phyloP scores from a whole-genome alignment of 2,329 filamentous ascomycete genomes.

The Cryphonectria nitschkei region DNA sequence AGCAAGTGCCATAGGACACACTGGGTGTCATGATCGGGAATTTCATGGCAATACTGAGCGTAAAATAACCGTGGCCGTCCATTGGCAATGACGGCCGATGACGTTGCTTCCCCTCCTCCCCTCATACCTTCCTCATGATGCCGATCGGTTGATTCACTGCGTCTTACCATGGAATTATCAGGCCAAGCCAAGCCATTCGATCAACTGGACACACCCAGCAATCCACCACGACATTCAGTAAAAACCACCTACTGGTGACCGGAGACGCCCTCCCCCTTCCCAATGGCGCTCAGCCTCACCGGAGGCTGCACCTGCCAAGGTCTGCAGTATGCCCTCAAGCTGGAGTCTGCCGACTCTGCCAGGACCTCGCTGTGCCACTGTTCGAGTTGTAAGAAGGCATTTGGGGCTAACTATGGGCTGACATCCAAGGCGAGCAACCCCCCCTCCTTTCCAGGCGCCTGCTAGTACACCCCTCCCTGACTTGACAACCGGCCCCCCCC shows the following conservation, averaged over 20 bases:
- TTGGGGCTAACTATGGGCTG: conserved; percentile 41
- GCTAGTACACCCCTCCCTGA: too few species aligned
- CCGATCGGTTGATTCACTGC: neutral
- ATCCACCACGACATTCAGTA: neutral
- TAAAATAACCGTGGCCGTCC: neutral
- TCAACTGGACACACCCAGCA: neutral
- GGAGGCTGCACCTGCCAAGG: conserved; percentile 35
- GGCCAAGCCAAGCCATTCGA: neutral
- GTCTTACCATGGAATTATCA: neutral
- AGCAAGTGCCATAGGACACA: too few species aligned
- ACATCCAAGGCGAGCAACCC: conserved; percentile 34
- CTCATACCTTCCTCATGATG: neutral
- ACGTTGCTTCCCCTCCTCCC: neutral
- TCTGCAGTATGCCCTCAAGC: conserved; percentile 34
- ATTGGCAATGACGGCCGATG: neutral
- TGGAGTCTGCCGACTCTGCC: conserved; percentile 35
- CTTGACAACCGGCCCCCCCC: conserved; percentile 25
- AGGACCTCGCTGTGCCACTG: conserved; percentile 41
- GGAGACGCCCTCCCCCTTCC: neutral
- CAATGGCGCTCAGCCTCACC: conserved; percentile 26
- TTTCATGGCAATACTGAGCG: neutral
- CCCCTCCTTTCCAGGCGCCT: too few species aligned
- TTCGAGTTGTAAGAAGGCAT: conserved; percentile 39
- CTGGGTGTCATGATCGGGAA: neutral
- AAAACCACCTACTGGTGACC: neutral